Evolutionary conservation across 192 early-diverging fungal genomes (phyloP), one percentile per base, ranked within the genome.

Genomic region (Lobosporangium transversale): DNA sequence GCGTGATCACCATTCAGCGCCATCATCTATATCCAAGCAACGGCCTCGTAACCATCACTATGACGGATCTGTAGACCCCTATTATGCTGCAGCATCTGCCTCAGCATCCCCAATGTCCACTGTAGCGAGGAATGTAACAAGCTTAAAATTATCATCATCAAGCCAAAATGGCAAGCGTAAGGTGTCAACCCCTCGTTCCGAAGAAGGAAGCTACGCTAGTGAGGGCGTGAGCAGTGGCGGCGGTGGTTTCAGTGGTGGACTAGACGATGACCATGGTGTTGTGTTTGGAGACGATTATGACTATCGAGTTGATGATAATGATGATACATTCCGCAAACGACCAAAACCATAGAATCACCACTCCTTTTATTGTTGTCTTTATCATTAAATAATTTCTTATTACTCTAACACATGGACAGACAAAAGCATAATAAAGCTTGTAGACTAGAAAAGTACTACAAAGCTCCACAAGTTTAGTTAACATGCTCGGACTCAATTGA

Each of bases 41-140:
- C 48, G 57, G 2, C 57, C 58, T 23, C 50, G 29, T 30, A 52
- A 53, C 30, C 55, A 59, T 7, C 58, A 44, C 7, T 48, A 70
- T 44, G 44, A 48, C 23, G 52, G 58, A 40, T 26, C 44, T 6
- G 24, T 67, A 30, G 67, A 61, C 14, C 15, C 29, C 3, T 61
- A 69, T 27, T 31, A 54, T 29, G 40, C 20, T 8, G 67, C 51
- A n/a, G 51, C 58, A 0, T 71, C 69, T 0, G 69, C 69, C 2
- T 71, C 69, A 18, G 69, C 69, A 9, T 71, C 69, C 30, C 69
- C 69, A 32, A 71, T 71, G 69, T 71, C 69, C 20, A 21, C 54
- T 15, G 69, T 71, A 5, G 31, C 69, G 0, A 43, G 61, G 30
- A 71, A 71, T 23, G 69, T 71, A 23, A 71, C 69, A 18, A 51